Base-by-base conservation (phyloP, 305 asterid species). In the Lippia alba region DNA sequence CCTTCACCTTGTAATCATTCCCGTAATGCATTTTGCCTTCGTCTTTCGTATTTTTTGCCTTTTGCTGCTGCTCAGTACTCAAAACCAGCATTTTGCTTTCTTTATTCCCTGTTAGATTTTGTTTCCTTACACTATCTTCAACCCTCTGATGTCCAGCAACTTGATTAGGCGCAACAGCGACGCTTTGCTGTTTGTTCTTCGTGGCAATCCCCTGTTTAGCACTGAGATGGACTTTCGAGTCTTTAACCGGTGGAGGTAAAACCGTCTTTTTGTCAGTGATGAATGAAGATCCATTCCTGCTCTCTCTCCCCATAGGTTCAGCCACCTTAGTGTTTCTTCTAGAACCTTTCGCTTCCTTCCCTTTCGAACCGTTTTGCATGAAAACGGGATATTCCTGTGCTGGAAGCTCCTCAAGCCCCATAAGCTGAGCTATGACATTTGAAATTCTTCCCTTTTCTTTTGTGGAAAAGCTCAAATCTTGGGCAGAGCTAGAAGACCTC, bases 401-500 rank as follows among this genome's bases (percentile, higher is more conserved):
- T 0, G 90, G 84, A 73, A 79, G 59, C 66, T 88, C 96, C 18
- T 92, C 94, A 34, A 92, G 92, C 69, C 98, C 98, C 98, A 92
- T 90, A 50, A 92, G 91, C 78, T 92, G 88, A 19, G 98, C 98
- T 64, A 92, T 79, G 63, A 92, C 96, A 70, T 92, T 92, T 2
- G 98, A 84, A 68, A 88, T 84, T 65, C 94, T 84, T 57, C 81
- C 90, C 75, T 90, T 92, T 72, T 84, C 89, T 24, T 76, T 78
- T 56, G 76, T 50, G 10, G 74, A 74, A 51, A 51, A 46, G 49
- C 78, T 72, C 75, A 77, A 73, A 70, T 85, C 84, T 6, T 86
- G 82, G 71, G 71, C 85, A 79, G 70, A 80, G 83, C 87, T 87
- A 56, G 61, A 76, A 61, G 96, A 80, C 69, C 83, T 84, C 63